Evolutionary conservation across 2,329 filamentous ascomycete genomes (phyloP).

Genomic region (Pseudocercospora crystallina): DNA sequence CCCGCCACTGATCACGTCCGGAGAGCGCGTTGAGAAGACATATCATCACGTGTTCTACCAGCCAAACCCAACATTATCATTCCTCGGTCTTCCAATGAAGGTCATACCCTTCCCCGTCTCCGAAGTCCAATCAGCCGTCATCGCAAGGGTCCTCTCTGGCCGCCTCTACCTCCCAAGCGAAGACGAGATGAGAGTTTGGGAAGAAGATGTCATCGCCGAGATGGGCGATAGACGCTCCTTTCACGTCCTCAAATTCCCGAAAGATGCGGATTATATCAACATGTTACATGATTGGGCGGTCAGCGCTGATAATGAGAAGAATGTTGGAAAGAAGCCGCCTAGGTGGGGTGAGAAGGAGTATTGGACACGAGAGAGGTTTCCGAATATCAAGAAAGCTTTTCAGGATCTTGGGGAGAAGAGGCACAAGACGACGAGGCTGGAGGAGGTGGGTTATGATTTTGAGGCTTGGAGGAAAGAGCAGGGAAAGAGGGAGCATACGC

Average conservation of each 20-base stretch:
- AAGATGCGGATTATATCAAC: conserved; percentile 71
- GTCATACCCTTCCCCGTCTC: conserved; percentile 85
- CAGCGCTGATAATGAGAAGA: conserved; percentile 39
- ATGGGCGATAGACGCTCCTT: conserved; percentile 52
- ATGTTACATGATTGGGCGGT: conserved; percentile 63
- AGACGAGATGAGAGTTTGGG: conserved; percentile 70
- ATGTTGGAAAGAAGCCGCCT: conserved; percentile 64
- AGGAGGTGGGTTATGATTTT: conserved; percentile 63
- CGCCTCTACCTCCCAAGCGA: conserved; percentile 62
- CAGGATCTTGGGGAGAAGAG: conserved; percentile 61
- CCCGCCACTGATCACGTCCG: conserved; percentile 64
- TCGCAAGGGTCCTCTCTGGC: conserved; percentile 76
- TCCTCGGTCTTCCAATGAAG: conserved; percentile 73
- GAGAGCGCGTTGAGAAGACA: conserved; percentile 67
- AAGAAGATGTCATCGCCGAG: conserved; percentile 41
- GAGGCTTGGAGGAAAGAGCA: conserved; percentile 33
- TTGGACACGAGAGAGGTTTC: conserved; percentile 70
- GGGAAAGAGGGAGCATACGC: conserved; percentile 4
- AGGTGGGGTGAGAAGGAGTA: conserved; percentile 69
- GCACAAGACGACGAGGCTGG: conserved; percentile 59
- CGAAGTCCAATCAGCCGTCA: conserved; percentile 74
- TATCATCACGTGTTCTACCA: conserved; percentile 81
- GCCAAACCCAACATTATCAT: conserved; percentile 72
- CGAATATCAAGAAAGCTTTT: conserved; percentile 71
- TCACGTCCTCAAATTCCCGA: conserved; percentile 57